Conservation (phyloP, 2,329 filamentous ascomycete species). For the Trichophyton schoenleinii region DNA sequence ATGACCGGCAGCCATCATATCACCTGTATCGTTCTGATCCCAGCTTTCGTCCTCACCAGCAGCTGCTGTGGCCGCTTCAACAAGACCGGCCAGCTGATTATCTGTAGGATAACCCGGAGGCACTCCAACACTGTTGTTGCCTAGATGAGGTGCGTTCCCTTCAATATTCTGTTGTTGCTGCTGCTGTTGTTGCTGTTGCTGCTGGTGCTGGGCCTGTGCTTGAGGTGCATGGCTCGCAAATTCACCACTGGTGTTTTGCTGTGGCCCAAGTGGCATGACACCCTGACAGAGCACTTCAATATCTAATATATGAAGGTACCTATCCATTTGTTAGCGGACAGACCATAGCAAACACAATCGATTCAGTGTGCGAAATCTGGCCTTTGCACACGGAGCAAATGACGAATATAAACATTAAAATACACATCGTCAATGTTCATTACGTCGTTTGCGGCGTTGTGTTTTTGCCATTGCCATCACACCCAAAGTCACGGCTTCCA, state of each 20-base stretch:
- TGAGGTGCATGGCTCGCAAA: constrained; percentile 6
- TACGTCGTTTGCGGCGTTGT: too few species aligned
- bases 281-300: background rate
- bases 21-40: constrained; percentile 11
- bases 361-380: background rate
- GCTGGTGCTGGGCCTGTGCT: background rate
- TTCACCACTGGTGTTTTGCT: constrained; percentile 6
- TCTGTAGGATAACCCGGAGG: constrained; percentile 9
- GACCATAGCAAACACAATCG: background rate
- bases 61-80: constrained; percentile 36
- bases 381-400: background rate
- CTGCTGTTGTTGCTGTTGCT: constrained; percentile 1
- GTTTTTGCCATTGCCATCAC: too few species aligned
- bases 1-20: constrained; percentile 35
- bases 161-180: constrained; percentile 5
- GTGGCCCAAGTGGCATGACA: background rate
- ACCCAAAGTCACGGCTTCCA: too few species aligned
- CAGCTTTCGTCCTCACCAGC: constrained; percentile 22
- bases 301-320: background rate
- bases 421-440: background rate
- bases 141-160: constrained; percentile 4
- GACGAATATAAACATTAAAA: background rate
- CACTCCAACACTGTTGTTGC: constrained; percentile 2
- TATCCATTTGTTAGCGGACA: background rate
- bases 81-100: constrained; percentile 34